phyloP scores from a whole-genome alignment of 139 green algal species.

The Auxenochlorella pyrenoidosa region DNA sequence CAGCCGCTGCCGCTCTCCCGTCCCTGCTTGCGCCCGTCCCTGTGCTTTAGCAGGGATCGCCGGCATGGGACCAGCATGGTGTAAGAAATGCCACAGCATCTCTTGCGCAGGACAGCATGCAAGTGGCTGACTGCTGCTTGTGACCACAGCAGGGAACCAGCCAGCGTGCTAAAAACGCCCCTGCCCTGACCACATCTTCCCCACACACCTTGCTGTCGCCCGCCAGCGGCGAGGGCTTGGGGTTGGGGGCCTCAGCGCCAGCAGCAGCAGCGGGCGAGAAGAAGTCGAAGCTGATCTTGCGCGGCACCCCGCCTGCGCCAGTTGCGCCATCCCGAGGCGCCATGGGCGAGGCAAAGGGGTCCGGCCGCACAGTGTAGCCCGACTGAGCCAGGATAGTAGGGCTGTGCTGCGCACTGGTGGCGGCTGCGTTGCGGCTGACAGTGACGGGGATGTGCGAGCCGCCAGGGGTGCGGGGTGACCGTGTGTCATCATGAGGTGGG shows the following conservation, averaged over 20 bases:
- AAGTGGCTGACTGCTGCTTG: no score
- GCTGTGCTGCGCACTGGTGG: slow-evolving; percentile 24
- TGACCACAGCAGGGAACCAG: neutral
- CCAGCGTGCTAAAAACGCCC: no score
- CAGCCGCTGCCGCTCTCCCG: slow-evolving; percentile 13
- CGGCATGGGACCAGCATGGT: neutral
- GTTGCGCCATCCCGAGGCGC: neutral
- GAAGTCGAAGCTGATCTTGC: slow-evolving; percentile 29
- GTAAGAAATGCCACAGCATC: neutral
- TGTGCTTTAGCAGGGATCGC: slow-evolving; percentile 3
- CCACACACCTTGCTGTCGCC: neutral
- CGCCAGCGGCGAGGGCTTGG: neutral
- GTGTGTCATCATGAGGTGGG: neutral
- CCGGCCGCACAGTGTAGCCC: neutral
- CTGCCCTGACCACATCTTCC: no score
- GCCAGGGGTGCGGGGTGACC: slow-evolving; percentile 19
- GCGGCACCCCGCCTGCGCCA: neutral
- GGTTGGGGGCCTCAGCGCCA: neutral
- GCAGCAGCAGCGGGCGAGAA: neutral
- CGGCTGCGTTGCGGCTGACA: slow-evolving; percentile 12
- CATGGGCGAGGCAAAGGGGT: slow-evolving; percentile 23
- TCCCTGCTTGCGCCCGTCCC: neutral
- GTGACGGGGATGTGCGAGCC: slow-evolving; percentile 25
- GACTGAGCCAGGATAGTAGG: slow-evolving; percentile 28
- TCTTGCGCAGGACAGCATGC: no score